Conservation (phyloP, 2,329 filamentous ascomycete species). For the Parastagonospora nodorum region DNA sequence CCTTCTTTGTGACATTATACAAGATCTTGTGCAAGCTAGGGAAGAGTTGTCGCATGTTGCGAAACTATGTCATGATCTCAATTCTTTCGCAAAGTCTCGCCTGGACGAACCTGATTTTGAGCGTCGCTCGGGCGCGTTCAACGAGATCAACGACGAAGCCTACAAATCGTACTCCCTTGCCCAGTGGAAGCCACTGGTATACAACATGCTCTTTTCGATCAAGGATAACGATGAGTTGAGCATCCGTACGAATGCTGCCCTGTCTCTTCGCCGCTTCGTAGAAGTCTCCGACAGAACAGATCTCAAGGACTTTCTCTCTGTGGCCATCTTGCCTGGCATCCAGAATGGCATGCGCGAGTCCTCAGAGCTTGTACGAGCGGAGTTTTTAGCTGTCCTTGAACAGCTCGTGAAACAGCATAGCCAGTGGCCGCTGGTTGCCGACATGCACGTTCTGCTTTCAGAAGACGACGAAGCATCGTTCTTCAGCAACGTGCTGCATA, state of each 20-base stretch:
- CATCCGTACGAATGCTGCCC: slow-evolving; percentile 81
- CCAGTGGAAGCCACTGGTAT: slow-evolving; percentile 86
- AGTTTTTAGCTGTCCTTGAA: slow-evolving; percentile 80
- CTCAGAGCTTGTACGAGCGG: slow-evolving; percentile 83
- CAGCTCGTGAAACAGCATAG: slow-evolving; percentile 75
- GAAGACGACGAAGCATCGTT: slow-evolving; percentile 82
- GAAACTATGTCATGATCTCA: slow-evolving; percentile 75
- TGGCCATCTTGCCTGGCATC: slow-evolving; percentile 74
- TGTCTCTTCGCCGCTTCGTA: slow-evolving; percentile 78
- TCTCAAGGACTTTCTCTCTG: slow-evolving; percentile 64
- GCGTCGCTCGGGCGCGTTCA: slow-evolving; percentile 77
- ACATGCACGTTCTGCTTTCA: slow-evolving; percentile 73
- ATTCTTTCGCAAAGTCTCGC: slow-evolving; percentile 73
- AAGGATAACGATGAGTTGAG: slow-evolving; percentile 86
- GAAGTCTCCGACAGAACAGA: slow-evolving; percentile 57
- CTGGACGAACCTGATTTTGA: slow-evolving; percentile 91
- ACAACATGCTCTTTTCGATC: slow-evolving; percentile 89
- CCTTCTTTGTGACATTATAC: slow-evolving; percentile 73
- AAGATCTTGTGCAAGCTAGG: slow-evolving; percentile 70
- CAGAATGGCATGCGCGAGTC: slow-evolving; percentile 75
- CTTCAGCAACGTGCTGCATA: slow-evolving; percentile 90
- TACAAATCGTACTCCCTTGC: slow-evolving; percentile 65
- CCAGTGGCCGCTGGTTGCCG: slow-evolving; percentile 71
- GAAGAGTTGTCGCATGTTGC: slow-evolving; percentile 66
- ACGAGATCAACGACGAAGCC: slow-evolving; percentile 67